phyloP scores from a whole-genome alignment of 768 basidiomycete genomes.

The Termitomyces sp. region DNA sequence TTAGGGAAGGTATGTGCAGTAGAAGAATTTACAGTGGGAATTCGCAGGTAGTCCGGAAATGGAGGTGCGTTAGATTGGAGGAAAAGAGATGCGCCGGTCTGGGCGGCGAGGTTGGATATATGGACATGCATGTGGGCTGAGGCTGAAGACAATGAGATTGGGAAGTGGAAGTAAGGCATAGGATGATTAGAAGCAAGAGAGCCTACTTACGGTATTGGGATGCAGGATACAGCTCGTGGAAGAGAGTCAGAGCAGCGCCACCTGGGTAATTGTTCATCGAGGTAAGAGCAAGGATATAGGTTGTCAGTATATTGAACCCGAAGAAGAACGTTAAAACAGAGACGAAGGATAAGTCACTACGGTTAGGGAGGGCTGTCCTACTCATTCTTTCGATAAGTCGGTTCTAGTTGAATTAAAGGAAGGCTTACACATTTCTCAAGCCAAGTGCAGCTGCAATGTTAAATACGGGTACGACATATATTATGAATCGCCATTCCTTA shows the following conservation, averaged over 20 bases:
- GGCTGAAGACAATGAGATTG: background rate
- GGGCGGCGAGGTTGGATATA: slow-evolving; percentile 80
- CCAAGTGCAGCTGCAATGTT: slow-evolving; percentile 77
- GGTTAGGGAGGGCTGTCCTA: slow-evolving; percentile 47
- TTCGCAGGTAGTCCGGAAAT: slow-evolving; percentile 19
- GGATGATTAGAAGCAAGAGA: background rate
- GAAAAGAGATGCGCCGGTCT: slow-evolving; percentile 89
- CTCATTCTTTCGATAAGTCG: background rate
- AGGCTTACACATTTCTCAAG: slow-evolving; percentile 54
- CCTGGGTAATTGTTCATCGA: slow-evolving; percentile 88
- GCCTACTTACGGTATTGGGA: slow-evolving; percentile 9
- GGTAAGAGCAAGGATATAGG: slow-evolving; percentile 45
- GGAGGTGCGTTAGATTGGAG: slow-evolving; percentile 64
- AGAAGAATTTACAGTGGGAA: slow-evolving; percentile 6
- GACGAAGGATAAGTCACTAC: slow-evolving; percentile 35
- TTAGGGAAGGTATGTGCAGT: background rate
- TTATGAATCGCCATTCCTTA: slow-evolving; percentile 97
- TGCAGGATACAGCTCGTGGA: slow-evolving; percentile 47
- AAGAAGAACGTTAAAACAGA: slow-evolving; percentile 45
- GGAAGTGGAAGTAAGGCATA: background rate
- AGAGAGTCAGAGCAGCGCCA: slow-evolving; percentile 57
- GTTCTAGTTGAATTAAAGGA: background rate
- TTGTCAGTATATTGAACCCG: slow-evolving; percentile 42
- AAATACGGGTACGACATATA: slow-evolving; percentile 78
- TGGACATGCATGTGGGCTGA: slow-evolving; percentile 47